Evolutionary conservation across 345 rosid genomes (phyloP).

Genomic region (Eucalyptus viminalis): DNA sequence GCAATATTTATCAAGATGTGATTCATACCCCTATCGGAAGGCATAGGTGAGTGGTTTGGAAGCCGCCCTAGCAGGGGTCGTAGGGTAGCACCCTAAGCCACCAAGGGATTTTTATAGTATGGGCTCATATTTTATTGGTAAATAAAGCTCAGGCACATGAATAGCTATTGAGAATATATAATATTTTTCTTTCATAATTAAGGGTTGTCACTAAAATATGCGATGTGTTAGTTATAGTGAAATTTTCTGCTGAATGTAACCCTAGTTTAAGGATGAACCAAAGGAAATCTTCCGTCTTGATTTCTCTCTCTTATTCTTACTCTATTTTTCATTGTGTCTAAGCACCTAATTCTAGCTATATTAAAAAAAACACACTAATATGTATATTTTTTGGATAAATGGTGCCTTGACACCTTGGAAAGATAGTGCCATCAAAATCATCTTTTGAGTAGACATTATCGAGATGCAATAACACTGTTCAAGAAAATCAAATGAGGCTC

Average conservation of each 20-base stretch:
- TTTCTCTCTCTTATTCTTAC: background rate
- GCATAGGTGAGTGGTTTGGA: rapidly evolving
- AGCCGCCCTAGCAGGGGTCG: rapidly evolving
- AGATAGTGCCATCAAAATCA: too few species aligned
- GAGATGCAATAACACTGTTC: too few species aligned
- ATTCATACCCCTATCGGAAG: rapidly evolving
- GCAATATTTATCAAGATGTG: background rate
- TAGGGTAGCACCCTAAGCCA: rapidly evolving
- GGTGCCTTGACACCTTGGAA: background rate
- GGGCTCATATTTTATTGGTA: background rate
- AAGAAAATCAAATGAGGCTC: too few species aligned
- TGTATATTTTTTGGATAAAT: background rate
- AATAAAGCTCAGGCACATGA: rapidly evolving
- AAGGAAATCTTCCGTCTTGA: rapidly evolving
- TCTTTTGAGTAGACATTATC: too few species aligned
- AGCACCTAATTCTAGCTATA: rapidly evolving
- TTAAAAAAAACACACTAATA: background rate
- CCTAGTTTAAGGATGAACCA: too few species aligned
- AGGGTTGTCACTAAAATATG: background rate
- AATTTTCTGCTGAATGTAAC: rapidly evolving
- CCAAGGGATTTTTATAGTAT: rapidly evolving
- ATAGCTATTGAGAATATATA: too few species aligned
- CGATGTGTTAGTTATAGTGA: rapidly evolving
- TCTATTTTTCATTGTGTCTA: background rate
- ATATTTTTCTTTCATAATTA: too few species aligned